Conservation (phyloP, 2,329 filamentous ascomycete species). For the Tolypocladium tundrense region DNA sequence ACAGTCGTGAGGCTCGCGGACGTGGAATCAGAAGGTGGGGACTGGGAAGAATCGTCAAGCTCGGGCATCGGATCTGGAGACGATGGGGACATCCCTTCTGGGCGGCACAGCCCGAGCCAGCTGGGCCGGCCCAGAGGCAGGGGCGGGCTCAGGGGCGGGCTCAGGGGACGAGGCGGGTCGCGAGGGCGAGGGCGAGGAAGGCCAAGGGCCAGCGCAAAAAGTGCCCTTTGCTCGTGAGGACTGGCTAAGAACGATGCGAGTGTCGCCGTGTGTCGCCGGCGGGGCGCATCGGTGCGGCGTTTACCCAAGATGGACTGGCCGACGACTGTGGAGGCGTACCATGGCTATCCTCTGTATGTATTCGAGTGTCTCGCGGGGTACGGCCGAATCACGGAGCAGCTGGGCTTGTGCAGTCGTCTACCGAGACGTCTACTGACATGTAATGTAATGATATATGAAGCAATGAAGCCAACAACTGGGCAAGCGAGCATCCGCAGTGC, state of each 20-base stretch:
- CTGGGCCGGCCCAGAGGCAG: background rate
- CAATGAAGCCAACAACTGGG: background rate
- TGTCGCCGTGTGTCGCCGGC: background rate
- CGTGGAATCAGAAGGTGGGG: background rate
- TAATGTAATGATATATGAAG: background rate
- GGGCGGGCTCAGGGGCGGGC: slow-evolving; percentile 7
- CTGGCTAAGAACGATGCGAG: background rate
- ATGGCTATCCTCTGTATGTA: background rate
- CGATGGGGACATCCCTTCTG: slow-evolving; percentile 11
- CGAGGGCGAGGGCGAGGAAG: background rate
- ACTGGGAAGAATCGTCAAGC: background rate
- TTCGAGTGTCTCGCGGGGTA: background rate
- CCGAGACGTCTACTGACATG: background rate
- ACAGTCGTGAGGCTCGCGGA: slow-evolving; percentile 8
- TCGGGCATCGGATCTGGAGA: slow-evolving; percentile 6
- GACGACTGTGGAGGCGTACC: background rate
- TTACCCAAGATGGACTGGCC: background rate
- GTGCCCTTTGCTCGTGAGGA: background rate
- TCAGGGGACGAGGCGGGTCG: slow-evolving; percentile 8
- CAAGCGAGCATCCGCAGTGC: background rate
- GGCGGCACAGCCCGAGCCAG: background rate
- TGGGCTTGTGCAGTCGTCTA: background rate
- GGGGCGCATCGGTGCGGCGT: background rate
- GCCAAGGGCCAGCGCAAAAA: background rate
- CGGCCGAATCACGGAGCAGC: background rate